Percentiles rank a stretch among this genome's conserved stretches.
Evolutionary conservation across 257 asterid genomes (phyloP).

Genomic region (Petunia secreta): DNA sequence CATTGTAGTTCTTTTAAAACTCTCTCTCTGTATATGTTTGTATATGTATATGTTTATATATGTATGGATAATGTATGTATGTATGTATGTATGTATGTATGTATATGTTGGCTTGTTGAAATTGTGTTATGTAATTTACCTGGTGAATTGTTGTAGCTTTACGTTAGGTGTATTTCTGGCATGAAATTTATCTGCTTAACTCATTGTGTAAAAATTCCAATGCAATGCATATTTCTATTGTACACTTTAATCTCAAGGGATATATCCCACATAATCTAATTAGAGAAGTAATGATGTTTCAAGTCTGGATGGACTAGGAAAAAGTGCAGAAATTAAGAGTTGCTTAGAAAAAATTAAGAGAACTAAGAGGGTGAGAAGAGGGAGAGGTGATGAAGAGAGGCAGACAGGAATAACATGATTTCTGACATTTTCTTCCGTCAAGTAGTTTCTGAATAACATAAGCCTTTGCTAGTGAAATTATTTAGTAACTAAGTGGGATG

Average conservation of each 20-base stretch:
- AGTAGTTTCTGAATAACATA: neutral
- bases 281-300: neutral
- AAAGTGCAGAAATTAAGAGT: conserved; percentile 12
- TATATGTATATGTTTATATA: no score
- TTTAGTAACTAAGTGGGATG: conserved; percentile 12
- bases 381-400: neutral
- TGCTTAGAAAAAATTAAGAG: neutral
- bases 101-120: conserved; percentile 1
- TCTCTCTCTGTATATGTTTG: neutral
- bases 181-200: neutral
- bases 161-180: neutral
- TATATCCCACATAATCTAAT: conserved; percentile 13
- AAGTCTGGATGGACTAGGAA: neutral
- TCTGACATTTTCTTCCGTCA: neutral
- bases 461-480: conserved; percentile 6
- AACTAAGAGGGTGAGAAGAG: conserved; percentile 3
- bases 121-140: neutral
- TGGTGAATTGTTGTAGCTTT: neutral
- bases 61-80: no score
- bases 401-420: neutral
- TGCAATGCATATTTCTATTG: neutral
- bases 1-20: neutral
- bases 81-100: neutral
- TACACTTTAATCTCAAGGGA: neutral
- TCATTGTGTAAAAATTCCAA: neutral